These are phyloP conservation scores for Fonsecaea erecta DNA, from an alignment of 2,329 filamentous ascomycete genomes.

Conservation along the genomic window DNA sequence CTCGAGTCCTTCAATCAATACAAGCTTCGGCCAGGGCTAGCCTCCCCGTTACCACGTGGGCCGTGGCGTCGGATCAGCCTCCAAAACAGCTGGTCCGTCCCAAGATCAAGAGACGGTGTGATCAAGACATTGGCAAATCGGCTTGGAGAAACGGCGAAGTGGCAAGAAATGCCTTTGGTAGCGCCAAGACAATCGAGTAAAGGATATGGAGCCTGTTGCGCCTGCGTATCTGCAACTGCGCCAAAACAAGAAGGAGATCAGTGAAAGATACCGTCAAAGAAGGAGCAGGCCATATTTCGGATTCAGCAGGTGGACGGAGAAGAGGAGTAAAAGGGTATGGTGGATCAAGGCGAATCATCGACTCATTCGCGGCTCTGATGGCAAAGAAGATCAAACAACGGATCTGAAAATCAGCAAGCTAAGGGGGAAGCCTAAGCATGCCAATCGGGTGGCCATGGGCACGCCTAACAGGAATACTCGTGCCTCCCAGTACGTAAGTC, in stretches of 20 bases:
- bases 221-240: neutral
- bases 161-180: neutral
- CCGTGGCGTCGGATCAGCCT: neutral
- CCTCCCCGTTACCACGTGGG: neutral
- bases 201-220: neutral
- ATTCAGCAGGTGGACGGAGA: conserved; percentile 3
- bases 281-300: neutral
- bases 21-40: neutral
- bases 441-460: neutral
- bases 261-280: neutral
- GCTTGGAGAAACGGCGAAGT: neutral
- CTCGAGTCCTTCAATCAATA: neutral
- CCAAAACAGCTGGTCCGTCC: neutral
- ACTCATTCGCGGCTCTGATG: neutral
- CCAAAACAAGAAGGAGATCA: neutral
- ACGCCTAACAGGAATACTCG: neutral
- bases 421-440: neutral
- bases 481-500: neutral
- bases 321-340: neutral
- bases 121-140: neutral
- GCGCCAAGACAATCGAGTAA: neutral
- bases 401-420: neutral
- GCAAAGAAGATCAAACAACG: conserved; percentile 3
- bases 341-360: neutral
- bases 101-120: neutral